A percentile compares a stretch with the other conserved stretches of the same genome.
These are phyloP conservation scores for Ascodesmis nigricans DNA, from an alignment of 495 filamentous ascomycete genomes.

Conservation along the genomic window DNA sequence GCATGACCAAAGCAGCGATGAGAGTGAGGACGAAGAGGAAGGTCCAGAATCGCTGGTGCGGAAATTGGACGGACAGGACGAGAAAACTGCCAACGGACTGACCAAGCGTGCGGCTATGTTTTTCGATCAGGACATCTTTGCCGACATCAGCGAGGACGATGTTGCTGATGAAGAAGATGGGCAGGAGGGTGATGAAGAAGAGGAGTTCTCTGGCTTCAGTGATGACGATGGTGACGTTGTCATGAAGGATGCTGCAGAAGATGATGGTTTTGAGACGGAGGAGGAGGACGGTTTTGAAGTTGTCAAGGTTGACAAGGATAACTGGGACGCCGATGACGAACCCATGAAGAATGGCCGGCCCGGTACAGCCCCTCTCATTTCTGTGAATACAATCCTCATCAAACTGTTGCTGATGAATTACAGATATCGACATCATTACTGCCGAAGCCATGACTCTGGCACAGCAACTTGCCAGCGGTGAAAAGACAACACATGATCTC, in stretches of 20 bases:
- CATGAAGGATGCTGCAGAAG: conserved; percentile 21
- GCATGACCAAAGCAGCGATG: conserved; percentile 33
- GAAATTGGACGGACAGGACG: conserved; percentile 29
- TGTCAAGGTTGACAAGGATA: conserved; percentile 34
- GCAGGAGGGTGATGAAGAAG: conserved; percentile 28
- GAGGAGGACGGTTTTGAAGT: conserved; percentile 30
- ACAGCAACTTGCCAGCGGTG: conserved; percentile 67
- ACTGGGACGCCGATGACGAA: conserved; percentile 46
- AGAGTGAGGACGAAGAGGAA: conserved; percentile 29
- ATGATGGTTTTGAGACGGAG: conserved; percentile 27
- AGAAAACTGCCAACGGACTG: conserved; percentile 31
- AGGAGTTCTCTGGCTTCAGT: conserved; percentile 19
- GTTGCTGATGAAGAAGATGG: conserved; percentile 26
- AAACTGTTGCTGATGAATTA: conserved; percentile 21
- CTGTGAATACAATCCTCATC: background rate
- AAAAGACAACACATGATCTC: conserved; percentile 53
- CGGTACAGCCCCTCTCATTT: conserved; percentile 28
- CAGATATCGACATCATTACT: conserved; percentile 94
- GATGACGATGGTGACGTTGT: conserved; percentile 26
- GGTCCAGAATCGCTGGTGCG: conserved; percentile 27
- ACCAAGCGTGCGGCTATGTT: conserved; percentile 70
- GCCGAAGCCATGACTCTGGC: conserved; percentile 98
- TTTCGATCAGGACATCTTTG: conserved; percentile 91
- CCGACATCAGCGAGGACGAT: conserved; percentile 42
- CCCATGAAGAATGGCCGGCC: conserved; percentile 44